Evolutionary conservation across 495 filamentous ascomycete species (phyloP).

Genomic region (Cudoniella acicularis): DNA sequence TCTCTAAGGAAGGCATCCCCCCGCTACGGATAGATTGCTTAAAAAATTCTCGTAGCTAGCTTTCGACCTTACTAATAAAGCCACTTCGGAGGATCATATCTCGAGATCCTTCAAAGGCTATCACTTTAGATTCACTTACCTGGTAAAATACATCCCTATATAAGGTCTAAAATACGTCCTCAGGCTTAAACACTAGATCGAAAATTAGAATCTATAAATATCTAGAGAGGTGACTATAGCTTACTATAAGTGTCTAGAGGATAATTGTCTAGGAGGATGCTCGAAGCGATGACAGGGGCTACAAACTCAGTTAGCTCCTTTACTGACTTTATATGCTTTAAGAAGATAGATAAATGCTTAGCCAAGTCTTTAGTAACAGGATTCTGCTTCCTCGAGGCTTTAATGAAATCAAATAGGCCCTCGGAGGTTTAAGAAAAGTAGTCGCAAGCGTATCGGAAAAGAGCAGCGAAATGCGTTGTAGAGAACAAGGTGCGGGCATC

Average conservation of each 20-base stretch:
- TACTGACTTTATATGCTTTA: conserved; percentile 2
- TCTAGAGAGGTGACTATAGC: conserved; percentile 2
- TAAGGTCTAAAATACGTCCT: conserved; percentile 16
- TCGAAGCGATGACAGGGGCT: conserved; percentile 20
- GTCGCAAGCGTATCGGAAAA: conserved; percentile 18
- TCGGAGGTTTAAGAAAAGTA: conserved; percentile 16
- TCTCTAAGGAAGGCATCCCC: background rate
- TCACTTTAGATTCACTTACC: background rate
- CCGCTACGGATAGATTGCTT: background rate
- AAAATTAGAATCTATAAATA: background rate
- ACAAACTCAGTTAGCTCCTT: conserved; percentile 19
- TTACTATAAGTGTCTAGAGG: conserved; percentile 18
- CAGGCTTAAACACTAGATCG: conserved; percentile 13
- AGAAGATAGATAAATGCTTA: conserved; percentile 17
- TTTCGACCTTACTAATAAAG: conserved; percentile 2
- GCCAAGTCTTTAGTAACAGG: conserved; percentile 13
- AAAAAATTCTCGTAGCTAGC: background rate
- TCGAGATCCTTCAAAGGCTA: background rate
- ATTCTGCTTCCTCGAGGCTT: conserved; percentile 16
- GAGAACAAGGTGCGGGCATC: conserved; percentile 18
- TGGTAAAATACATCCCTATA: conserved; percentile 11
- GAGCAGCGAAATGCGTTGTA: conserved; percentile 17
- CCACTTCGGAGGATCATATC: background rate
- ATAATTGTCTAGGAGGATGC: conserved; percentile 16
- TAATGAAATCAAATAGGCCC: conserved; percentile 26